Evolutionary conservation across 805 yeast genomes (phyloP), one percentile per base, ranked within the genome.

Genomic region (Starmerella powellii): DNA sequence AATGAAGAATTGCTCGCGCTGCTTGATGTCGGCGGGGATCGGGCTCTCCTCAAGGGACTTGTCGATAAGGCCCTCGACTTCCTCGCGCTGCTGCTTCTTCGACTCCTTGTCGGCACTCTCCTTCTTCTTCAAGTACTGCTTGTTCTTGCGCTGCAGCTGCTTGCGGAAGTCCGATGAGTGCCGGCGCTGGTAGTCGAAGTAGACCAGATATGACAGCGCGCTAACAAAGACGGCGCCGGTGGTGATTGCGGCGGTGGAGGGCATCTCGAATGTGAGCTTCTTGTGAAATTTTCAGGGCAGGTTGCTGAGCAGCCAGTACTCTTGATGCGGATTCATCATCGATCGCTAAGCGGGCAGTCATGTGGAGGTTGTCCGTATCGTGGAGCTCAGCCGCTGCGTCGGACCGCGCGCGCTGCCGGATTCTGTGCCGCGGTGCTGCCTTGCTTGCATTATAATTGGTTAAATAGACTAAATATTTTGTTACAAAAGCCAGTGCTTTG

Each of bases 131-230:
- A 70, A 69, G 53, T 80, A 81, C 55, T 72, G 69, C 56, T 71
- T 72, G 44, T 77, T 72, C 57, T 72, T 71, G 61, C 74, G 76
- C 57, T 74, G 74, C 56, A 91, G 71, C 35, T 72, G 60, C 56
- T 73, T 77, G 70, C 98, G 82, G 72, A 91, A 93, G 44, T 74
- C 81, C 17, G 81, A 63, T 44, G 80, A 76, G 63, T 71, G 70
- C 66, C 97, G 82, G 66, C 98, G 84, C 64, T 73, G 72, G 70
- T 86, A 82, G 66, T 91, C 99, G 58, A 93, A 93, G 68, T 84
- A 91, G 30, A 76, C 67, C 43, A 88, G 83, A 65, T 91, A 88
- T 15, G 64, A 52, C 18, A 63, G 63, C 30, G 59, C 63, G 31
- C 60, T 48, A 21, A 47, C 53, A 17, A 58, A 55, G 32, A 56